Base-by-base conservation (phyloP, 306 rosid genomes). In the Pyrus communis region DNA sequence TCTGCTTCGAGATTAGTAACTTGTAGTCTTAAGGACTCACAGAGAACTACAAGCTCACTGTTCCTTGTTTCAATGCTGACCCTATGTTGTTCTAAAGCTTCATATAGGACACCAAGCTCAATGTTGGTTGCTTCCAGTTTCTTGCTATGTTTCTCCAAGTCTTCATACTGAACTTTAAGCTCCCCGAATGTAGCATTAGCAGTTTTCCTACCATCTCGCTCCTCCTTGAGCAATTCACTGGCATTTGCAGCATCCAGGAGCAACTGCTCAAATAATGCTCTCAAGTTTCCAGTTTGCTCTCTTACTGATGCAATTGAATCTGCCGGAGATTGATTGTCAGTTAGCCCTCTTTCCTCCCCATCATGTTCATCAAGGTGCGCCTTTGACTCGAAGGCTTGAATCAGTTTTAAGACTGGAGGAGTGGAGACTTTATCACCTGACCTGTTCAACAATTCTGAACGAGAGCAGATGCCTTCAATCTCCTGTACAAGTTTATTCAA, bases 371-470 rank as follows among this genome's bases (percentile, higher is more conserved):
- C 93, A 77, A 77, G 69, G 21, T 80, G 84, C 77, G 46, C 75
- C 80, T 95, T 89, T 35, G 87, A 79, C 86, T 96, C 98, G 54
- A 91, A 96, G 69, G 99, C 96, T 83, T 85, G 93, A 81, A 96
- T 96, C 85, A 96, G 84, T 76, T 89, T 96, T 31, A 96, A 92
- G 55, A 89, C 90, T 42, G 59, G 89, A 49, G 94, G 87, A 14
- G 89, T 77, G 58, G 88, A 67, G 78, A 77, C 67, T 72, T 87
- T 86, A 67, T 84, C 87, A 45, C 80, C 83, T 49, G 89, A 69
- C 77, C 83, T 73, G 75, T 81, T 72, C 79, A 75, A 78, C 42
- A 86, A 84, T 54, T 75, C 69, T 69, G 90, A 86, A 71, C 71
- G 85, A 82, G 80, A 74, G 64, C 74, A 85, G 78, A 87, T 73